These are phyloP conservation scores for Xylariales sp. DNA, from an alignment of 2,329 filamentous ascomycete species.

Conservation along the genomic window DNA sequence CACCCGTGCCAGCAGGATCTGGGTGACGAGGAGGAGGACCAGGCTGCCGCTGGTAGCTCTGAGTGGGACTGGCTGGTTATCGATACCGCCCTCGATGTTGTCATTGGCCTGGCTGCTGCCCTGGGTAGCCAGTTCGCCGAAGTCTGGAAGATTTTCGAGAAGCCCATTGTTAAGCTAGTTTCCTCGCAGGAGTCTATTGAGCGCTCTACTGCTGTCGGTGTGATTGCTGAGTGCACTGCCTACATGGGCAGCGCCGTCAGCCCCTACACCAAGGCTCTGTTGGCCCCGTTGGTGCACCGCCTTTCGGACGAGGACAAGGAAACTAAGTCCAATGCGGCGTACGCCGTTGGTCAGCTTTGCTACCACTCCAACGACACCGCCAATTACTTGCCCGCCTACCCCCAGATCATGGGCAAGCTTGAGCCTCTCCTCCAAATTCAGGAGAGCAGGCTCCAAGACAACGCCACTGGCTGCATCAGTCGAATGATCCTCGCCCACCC, in stretches of 20 bases:
- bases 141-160: slow-evolving; percentile 95
- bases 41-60: slow-evolving; percentile 71
- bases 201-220: slow-evolving; percentile 84
- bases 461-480: slow-evolving; percentile 84
- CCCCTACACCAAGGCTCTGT: slow-evolving; percentile 70
- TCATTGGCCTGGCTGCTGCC: slow-evolving; percentile 78
- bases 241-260: slow-evolving; percentile 80
- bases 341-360: slow-evolving; percentile 81
- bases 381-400: slow-evolving; percentile 71
- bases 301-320: slow-evolving; percentile 86
- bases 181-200: slow-evolving; percentile 83
- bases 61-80: slow-evolving; percentile 98
- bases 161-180: slow-evolving; percentile 82
- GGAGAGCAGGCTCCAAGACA: slow-evolving; percentile 82
- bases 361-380: slow-evolving; percentile 72
- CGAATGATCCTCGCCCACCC: slow-evolving; percentile 90
- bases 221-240: slow-evolving; percentile 84
- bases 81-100: slow-evolving; percentile 87
- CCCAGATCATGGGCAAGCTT: slow-evolving; percentile 75
- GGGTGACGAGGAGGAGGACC: slow-evolving; percentile 73
- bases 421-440: slow-evolving; percentile 77
- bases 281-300: slow-evolving; percentile 80
- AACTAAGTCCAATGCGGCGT: slow-evolving; percentile 93
- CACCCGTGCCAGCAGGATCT: slow-evolving; percentile 93
- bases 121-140: slow-evolving; percentile 78